A percentile compares a stretch with the other conserved stretches of the same genome.
Conservation (phyloP, 2,329 filamentous ascomycete species). For the Falciphora oryzae region DNA sequence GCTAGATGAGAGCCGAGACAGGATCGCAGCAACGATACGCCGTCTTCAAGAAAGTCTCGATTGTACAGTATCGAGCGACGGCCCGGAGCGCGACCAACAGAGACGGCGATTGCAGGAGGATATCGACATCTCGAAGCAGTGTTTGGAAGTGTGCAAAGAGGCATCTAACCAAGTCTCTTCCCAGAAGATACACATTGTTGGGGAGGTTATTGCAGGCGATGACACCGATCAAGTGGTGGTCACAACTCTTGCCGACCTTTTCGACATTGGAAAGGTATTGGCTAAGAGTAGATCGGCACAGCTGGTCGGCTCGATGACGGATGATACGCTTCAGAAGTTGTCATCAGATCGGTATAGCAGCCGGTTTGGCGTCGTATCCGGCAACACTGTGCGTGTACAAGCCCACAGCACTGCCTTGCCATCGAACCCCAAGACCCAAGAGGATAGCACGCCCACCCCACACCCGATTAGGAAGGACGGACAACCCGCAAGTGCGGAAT, state of each 20-base stretch:
- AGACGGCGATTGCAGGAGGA: conserved; percentile 27
- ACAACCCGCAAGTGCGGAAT: conserved; percentile 1
- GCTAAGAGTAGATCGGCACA: conserved; percentile 29
- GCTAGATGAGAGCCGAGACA: conserved; percentile 26
- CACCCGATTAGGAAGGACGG: conserved; percentile 2
- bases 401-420: background rate
- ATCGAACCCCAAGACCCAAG: no score
- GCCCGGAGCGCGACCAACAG: conserved; percentile 19
- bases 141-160: conserved; percentile 32
- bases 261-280: conserved; percentile 31
- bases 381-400: background rate
- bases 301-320: conserved; percentile 30
- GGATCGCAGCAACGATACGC: conserved; percentile 24
- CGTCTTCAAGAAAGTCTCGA: conserved; percentile 27
- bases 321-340: conserved; percentile 10
- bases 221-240: conserved; percentile 35
- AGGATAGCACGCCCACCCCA: background rate
- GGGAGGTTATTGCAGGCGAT: conserved; percentile 30
- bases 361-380: conserved; percentile 2
- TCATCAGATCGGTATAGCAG: conserved; percentile 2
- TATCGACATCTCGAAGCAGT: conserved; percentile 28
- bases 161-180: conserved; percentile 24
- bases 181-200: conserved; percentile 29
- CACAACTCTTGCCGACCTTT: conserved; percentile 35
- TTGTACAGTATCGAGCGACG: conserved; percentile 19